Percentiles rank a stretch among this genome's conserved stretches.
Conservation (phyloP, 495 filamentous ascomycete species). For the Aspergillus panamensis region DNA sequence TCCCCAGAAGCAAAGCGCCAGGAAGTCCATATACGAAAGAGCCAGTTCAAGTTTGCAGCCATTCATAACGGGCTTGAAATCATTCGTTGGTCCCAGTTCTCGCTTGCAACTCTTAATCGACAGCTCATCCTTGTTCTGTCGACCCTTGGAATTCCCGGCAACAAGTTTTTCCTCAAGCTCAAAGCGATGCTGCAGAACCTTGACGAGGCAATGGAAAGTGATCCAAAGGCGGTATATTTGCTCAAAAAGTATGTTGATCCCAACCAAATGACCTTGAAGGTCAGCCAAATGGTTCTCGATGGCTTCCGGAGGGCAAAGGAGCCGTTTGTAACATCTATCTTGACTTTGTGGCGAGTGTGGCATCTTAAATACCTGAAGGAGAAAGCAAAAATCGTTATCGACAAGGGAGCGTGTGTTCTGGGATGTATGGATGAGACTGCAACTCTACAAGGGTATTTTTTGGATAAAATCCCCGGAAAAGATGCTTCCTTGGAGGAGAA, state of each 20-base stretch:
- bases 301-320: constrained; percentile 76
- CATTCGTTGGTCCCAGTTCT: constrained; percentile 71
- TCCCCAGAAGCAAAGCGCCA: constrained; percentile 56
- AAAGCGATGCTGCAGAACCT: constrained; percentile 59
- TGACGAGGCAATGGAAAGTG: constrained; percentile 62
- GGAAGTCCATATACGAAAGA: constrained; percentile 72
- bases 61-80: constrained; percentile 73
- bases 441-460: constrained; percentile 66
- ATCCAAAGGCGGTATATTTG: constrained; percentile 56
- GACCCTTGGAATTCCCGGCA: constrained; percentile 65
- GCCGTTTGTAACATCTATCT: constrained; percentile 74
- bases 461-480: constrained; percentile 24
- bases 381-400: constrained; percentile 80
- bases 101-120: constrained; percentile 75
- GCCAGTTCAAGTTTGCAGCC: constrained; percentile 84
- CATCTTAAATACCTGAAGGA: constrained; percentile 84
- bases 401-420: constrained; percentile 81
- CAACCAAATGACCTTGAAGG: constrained; percentile 69
- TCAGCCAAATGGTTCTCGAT: constrained; percentile 70
- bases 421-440: constrained; percentile 84
- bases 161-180: constrained; percentile 65
- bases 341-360: constrained; percentile 78
- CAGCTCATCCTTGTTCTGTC: constrained; percentile 86
- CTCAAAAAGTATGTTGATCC: constrained; percentile 78
- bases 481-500: constrained; percentile 33